These are phyloP conservation scores for Coniosporium apollinis DNA, from an alignment of 495 filamentous ascomycete genomes.

Conservation along the genomic window DNA sequence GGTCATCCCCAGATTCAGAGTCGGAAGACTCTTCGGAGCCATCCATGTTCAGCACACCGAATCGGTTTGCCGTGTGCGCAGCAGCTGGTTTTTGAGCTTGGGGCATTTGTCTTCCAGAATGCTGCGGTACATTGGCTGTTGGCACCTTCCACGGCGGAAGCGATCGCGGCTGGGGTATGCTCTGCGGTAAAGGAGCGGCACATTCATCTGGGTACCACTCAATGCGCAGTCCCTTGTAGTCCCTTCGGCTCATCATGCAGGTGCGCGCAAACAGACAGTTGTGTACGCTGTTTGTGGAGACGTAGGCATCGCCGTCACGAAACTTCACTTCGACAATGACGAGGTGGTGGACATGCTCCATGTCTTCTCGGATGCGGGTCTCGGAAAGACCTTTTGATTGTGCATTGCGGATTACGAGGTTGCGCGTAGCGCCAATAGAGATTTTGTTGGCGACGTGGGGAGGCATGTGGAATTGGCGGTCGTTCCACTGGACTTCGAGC, in stretches of 20 bases:
- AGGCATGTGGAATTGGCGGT: conserved; percentile 55
- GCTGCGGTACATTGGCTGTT: no score
- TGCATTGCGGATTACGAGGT: conserved; percentile 47
- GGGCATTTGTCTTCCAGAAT: no score
- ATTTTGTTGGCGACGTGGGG: conserved; percentile 51
- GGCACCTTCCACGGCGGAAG: conserved; percentile 24
- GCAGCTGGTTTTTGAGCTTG: no score
- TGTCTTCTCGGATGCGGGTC: conserved; percentile 46
- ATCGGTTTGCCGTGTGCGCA: conserved; percentile 37
- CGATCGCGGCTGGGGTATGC: conserved; percentile 17
- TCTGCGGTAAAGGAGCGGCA: conserved; percentile 37
- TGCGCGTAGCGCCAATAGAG: conserved; percentile 56
- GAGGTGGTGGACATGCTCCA: conserved; percentile 72
- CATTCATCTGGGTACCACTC: conserved; percentile 65
- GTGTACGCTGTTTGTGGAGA: conserved; percentile 64
- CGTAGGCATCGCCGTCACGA: conserved; percentile 37
- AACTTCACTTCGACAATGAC: conserved; percentile 51
- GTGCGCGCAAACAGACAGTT: conserved; percentile 57
- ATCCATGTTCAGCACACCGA: conserved; percentile 43
- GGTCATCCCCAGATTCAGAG: no score
- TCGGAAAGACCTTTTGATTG: conserved; percentile 39
- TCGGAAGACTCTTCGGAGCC: conserved; percentile 24
- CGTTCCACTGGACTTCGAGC: conserved; percentile 55
- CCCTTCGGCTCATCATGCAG: conserved; percentile 60
- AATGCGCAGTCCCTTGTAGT: conserved; percentile 60